These are phyloP conservation scores for Scleroderma bovista DNA, from an alignment of 768 basidiomycete species.

Conservation along the genomic window DNA sequence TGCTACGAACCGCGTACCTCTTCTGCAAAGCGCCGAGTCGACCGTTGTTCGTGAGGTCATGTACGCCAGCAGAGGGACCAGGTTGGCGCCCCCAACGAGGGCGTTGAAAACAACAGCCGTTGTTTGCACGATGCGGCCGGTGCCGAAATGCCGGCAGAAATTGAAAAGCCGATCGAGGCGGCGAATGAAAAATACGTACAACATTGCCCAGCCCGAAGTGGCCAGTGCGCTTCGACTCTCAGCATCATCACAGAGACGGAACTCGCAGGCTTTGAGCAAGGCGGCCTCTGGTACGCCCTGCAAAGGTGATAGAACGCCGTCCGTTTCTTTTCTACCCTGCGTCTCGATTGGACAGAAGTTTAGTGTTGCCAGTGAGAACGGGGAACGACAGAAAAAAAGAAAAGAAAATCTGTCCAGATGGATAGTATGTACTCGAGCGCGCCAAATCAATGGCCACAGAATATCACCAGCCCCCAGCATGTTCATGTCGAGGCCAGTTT, in stretches of 20 bases:
- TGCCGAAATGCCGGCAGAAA: constrained; percentile 24
- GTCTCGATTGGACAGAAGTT: constrained; percentile 39
- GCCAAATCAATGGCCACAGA: constrained; percentile 37
- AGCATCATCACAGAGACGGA: constrained; percentile 36
- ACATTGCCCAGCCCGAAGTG: constrained; percentile 20
- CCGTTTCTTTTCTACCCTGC: constrained; percentile 30
- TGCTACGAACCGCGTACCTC: not conserved
- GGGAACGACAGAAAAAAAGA: constrained; percentile 33
- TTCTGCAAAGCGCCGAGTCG: too few species aligned
- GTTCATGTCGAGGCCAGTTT: constrained; percentile 26
- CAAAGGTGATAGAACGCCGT: constrained; percentile 35
- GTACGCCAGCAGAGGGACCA: too few species aligned
- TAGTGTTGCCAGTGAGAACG: constrained; percentile 39
- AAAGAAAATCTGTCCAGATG: constrained; percentile 34
- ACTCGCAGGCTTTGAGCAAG: constrained; percentile 34
- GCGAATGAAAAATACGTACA: constrained; percentile 19
- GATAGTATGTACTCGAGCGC: constrained; percentile 44
- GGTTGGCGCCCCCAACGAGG: too few species aligned
- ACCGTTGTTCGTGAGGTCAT: too few species aligned
- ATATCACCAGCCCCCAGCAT: constrained; percentile 30
- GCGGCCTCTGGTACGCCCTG: constrained; percentile 30
- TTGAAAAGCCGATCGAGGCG: constrained; percentile 22
- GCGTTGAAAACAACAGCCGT: too few species aligned
- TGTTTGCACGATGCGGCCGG: not conserved
- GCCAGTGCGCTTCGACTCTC: constrained; percentile 32